These are phyloP conservation scores for Gaeumannomyces tritici DNA, from an alignment of 2,329 filamentous ascomycete genomes.

Conservation along the genomic window DNA sequence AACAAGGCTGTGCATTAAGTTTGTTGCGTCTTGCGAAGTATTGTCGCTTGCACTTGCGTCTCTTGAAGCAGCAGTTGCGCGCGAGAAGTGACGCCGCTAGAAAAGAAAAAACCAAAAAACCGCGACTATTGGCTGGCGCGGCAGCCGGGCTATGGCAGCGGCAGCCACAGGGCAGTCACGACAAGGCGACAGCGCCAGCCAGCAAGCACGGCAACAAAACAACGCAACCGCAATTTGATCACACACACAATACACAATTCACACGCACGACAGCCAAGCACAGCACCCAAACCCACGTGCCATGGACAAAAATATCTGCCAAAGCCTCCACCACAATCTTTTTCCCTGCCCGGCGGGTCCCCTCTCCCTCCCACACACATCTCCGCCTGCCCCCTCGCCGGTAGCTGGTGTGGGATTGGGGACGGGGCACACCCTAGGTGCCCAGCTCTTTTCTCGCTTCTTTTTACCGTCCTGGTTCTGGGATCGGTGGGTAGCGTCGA, in stretches of 20 bases:
- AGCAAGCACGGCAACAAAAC: not conserved
- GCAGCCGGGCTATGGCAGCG: not conserved
- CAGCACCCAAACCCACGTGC: not conserved
- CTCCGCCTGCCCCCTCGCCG: too few relatives aligned
- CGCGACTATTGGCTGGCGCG: not conserved
- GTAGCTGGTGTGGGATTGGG: too few relatives aligned
- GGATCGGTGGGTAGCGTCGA: not conserved
- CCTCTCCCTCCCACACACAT: not conserved
- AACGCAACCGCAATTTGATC: not conserved
- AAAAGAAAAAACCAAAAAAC: not conserved
- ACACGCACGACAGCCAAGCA: not conserved
- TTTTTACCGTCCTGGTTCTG: not conserved
- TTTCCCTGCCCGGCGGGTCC: too few relatives aligned
- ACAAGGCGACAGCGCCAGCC: not conserved
- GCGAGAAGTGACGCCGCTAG: too few relatives aligned
- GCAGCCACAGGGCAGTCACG: too few relatives aligned
- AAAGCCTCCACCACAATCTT: not conserved
- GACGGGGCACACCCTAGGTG: not conserved
- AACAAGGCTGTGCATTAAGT: not conserved
- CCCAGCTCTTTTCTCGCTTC: not conserved
- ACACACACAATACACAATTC: too few relatives aligned
- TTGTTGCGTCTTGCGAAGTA: too few relatives aligned
- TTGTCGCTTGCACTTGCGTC: not conserved
- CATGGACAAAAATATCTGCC: not conserved
- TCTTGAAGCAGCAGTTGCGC: not conserved